Conservation (phyloP, 106 monocot species). For the Dactylorhiza incarnata region DNA sequence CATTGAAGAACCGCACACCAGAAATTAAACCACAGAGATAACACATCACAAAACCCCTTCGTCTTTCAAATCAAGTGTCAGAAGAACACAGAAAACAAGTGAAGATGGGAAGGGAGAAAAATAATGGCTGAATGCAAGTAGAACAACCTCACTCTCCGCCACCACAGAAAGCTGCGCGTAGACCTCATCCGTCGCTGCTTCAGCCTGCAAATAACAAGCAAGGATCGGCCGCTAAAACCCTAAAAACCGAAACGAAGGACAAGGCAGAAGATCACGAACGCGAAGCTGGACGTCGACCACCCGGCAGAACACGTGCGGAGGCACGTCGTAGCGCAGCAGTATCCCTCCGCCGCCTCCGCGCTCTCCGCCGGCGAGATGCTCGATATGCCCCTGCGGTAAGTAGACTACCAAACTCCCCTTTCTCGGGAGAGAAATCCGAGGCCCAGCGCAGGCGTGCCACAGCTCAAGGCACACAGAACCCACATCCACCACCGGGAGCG, state of each 20-base stretch:
- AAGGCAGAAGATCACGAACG: constrained; percentile 22
- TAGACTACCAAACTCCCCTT: constrained; percentile 84
- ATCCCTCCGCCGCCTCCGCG: constrained; percentile 1
- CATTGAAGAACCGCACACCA: background rate
- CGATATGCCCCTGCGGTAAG: constrained; percentile 89
- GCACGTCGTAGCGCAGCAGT: constrained; percentile 22
- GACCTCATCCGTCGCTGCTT: constrained; percentile 71
- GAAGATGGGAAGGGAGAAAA: background rate
- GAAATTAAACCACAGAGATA: background rate
- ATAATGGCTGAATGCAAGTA: background rate
- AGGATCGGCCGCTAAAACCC: background rate
- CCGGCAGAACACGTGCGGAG: constrained; percentile 84
- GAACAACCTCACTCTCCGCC: constrained; percentile 50
- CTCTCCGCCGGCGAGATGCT: constrained; percentile 30
- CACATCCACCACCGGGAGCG: background rate
- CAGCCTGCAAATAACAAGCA: constrained; percentile 45
- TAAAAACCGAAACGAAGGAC: background rate
- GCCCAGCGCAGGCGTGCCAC: constrained; percentile 96
- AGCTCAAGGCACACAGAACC: constrained; percentile 72
- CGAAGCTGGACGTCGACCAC: constrained; percentile 80
- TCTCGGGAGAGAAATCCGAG: constrained; percentile 62
- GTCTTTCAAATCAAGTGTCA: background rate
- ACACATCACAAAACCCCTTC: constrained; percentile 1
- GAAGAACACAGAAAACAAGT: background rate
- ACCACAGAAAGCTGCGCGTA: constrained; percentile 77